Conservation (phyloP, 2,329 filamentous ascomycete genomes). For the Fusarium pilosicola region DNA sequence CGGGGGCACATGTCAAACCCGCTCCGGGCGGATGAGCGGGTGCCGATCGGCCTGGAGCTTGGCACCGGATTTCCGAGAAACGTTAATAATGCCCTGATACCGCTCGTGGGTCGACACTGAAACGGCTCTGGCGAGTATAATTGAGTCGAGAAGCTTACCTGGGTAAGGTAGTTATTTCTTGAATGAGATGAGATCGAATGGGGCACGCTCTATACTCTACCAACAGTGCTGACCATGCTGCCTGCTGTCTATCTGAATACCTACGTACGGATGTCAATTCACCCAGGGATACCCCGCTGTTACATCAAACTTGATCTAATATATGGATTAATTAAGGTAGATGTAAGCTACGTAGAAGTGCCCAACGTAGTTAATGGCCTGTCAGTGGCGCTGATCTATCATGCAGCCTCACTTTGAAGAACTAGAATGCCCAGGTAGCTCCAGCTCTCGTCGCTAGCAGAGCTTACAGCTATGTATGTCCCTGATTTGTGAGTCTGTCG, state of each 20-base stretch:
- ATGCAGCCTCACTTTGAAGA: constrained; percentile 9
- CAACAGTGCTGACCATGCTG: background rate
- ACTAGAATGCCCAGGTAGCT: background rate
- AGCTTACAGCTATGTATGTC: background rate
- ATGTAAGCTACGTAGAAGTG: background rate
- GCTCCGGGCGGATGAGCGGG: constrained; percentile 38
- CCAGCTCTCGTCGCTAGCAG: background rate
- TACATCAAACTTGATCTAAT: background rate
- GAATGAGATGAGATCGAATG: background rate
- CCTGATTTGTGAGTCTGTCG: background rate
- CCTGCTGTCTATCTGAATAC: background rate
- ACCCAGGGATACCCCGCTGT: constrained; percentile 14
- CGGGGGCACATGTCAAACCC: constrained; percentile 32
- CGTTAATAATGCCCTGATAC: constrained; percentile 27
- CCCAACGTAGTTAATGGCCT: background rate
- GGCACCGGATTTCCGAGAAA: constrained; percentile 18
- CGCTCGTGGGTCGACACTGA: background rate
- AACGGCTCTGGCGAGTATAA: background rate
- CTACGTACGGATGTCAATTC: background rate
- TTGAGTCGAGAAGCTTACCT: background rate
- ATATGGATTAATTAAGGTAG: background rate
- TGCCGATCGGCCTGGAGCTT: constrained; percentile 36
- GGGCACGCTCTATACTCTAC: background rate
- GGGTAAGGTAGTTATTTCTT: background rate
- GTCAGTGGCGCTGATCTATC: background rate